Base-by-base conservation (phyloP, 2,329 filamentous ascomycete genomes). In the Cryphonectria carpinicola region DNA sequence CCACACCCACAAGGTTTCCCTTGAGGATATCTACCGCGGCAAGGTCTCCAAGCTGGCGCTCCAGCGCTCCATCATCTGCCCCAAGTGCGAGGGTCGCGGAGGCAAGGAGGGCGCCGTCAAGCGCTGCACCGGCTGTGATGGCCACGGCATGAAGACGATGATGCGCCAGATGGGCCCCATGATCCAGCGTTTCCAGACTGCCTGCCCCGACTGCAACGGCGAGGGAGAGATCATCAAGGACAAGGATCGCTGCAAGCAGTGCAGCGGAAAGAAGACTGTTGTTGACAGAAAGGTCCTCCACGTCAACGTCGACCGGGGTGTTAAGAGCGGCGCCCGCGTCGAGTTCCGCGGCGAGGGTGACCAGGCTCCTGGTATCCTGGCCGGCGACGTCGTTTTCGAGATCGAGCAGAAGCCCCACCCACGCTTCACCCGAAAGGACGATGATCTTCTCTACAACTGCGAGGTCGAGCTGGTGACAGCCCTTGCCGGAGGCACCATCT, bases 161-260 rank as follows among this genome's bases (percentile, higher is more conserved):
- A 98, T 99, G 96, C 93, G 97, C 80, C 96, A 99, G 84, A 98
- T 99, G 95, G 96, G 96, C 66, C 96, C 96, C 72, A 99, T 99
- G 96, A 98, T 99, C 77, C 97, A 99, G 85, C 93, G 96, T 71
- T 99, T 99, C 90, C 96, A 99, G 87, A 98, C 95, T 41, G 95
- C 98, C 77, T 99, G 96, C 88, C 93, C 95, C 39, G 97, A 99
- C 84, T 99, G 96, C 82, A 95, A 96, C 77, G 97, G 97, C 74
- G 96, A 99, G 83, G 95, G 96, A 72, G 96, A 99, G 86, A 94
- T 92, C 75, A 95, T 99, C 82, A 94, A 93, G 80, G 95, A 98
- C 76, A 97, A 97, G 87, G 96, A 99, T 82, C 92, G 94, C 78
- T 99, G 96, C 92, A 98, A 98, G 90, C 88, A 89, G 80, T 99